A percentile compares a stretch with the other conserved stretches of the same genome.
Evolutionary conservation across 2,329 filamentous ascomycete species (phyloP).

Genomic region (Neofusicoccum ribis): DNA sequence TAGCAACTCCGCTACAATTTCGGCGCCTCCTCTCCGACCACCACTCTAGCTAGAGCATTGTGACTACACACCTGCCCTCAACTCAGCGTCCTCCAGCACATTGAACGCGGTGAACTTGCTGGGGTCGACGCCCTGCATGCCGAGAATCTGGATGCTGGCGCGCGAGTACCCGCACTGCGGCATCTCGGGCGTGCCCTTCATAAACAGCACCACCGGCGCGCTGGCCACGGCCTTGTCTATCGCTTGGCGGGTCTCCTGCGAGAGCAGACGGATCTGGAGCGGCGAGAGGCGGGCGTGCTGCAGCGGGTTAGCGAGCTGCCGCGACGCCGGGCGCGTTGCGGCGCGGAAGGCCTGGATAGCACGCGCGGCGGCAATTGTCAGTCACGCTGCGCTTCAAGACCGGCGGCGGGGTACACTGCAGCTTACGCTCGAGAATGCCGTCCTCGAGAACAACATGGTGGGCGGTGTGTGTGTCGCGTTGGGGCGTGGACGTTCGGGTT

Average conservation of each 20-base stretch:
- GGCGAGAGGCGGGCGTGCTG: slow-evolving; percentile 45
- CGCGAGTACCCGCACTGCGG: slow-evolving; percentile 97
- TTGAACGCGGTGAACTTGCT: slow-evolving; percentile 98
- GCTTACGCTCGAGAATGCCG: slow-evolving; percentile 37
- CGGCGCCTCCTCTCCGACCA: not conserved
- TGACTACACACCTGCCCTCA: slow-evolving; percentile 66
- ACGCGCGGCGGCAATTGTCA: not conserved
- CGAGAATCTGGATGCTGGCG: slow-evolving; percentile 91
- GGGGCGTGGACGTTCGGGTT: not conserved
- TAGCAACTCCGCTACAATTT: slow-evolving; percentile 14
- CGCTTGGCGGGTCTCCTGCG: slow-evolving; percentile 73
- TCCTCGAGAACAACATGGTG: slow-evolving; percentile 43
- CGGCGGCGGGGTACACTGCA: not conserved
- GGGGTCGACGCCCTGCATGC: slow-evolving; percentile 91
- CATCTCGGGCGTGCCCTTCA: slow-evolving; percentile 97
- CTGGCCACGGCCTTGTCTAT: slow-evolving; percentile 89
- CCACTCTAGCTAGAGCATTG: not conserved
- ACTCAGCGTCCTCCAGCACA: slow-evolving; percentile 85
- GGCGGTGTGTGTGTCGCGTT: not conserved
- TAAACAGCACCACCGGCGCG: slow-evolving; percentile 93
- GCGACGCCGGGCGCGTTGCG: slow-evolving; percentile 36
- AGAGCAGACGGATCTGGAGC: slow-evolving; percentile 67
- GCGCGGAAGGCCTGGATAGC: slow-evolving; percentile 37
- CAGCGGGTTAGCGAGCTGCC: slow-evolving; percentile 23
- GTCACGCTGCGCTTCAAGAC: not conserved